Evolutionary conservation across 2,329 filamentous ascomycete species (phyloP).

Genomic region (Cladorrhinum sp.): DNA sequence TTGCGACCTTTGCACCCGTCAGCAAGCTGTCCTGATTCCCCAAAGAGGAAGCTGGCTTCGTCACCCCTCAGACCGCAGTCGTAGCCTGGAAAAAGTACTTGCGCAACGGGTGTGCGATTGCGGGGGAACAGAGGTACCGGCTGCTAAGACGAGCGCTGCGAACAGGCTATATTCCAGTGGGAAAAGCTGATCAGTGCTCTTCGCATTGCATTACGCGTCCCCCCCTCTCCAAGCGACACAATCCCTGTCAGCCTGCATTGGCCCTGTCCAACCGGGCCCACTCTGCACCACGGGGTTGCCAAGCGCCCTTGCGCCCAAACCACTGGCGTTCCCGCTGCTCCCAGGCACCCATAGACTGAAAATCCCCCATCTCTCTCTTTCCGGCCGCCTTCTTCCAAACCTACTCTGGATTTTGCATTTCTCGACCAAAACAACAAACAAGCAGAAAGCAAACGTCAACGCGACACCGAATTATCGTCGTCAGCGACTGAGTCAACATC

Average conservation of each 20-base stretch:
- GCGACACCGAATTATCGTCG: neutral
- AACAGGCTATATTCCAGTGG: constrained; percentile 5
- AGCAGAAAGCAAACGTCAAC: constrained; percentile 2
- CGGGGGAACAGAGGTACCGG: neutral
- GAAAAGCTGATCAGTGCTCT: constrained; percentile 12
- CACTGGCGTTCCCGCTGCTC: constrained; percentile 7
- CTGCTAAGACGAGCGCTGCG: neutral
- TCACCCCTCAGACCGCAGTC: constrained; percentile 31
- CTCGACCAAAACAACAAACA: neutral
- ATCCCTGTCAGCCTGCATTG: constrained; percentile 27
- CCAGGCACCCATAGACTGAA: constrained; percentile 23
- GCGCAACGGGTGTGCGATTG: neutral
- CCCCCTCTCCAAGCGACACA: constrained; percentile 30
- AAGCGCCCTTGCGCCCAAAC: constrained; percentile 18
- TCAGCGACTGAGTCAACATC: constrained; percentile 4
- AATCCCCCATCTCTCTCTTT: constrained; percentile 18
- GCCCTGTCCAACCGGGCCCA: constrained; percentile 19
- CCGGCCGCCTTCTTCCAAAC: constrained; percentile 6
- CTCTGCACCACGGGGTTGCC: constrained; percentile 12
- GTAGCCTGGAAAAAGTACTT: neutral
- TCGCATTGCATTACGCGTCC: constrained; percentile 37
- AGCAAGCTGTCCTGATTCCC: constrained; percentile 15
- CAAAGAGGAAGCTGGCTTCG: constrained; percentile 27
- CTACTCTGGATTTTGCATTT: too few species aligned
- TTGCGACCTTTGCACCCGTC: constrained; percentile 13